Conservation (phyloP, 1,139 yeast genomes). For the Yamadazyma spencermartinsiae region DNA sequence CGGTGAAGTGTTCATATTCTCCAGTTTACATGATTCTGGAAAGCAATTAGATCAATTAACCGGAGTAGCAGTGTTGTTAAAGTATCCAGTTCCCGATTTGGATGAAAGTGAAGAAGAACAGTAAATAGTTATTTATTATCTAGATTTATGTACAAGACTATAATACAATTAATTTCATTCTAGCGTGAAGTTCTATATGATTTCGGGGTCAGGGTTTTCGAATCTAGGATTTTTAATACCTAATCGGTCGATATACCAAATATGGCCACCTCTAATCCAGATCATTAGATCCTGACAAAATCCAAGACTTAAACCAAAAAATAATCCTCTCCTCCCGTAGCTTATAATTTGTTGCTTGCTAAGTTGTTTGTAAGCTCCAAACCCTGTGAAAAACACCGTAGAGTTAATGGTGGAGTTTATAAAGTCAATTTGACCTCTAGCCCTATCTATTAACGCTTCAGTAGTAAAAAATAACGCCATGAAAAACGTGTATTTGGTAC, state of each 20-base stretch:
- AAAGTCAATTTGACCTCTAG: conserved; percentile 56
- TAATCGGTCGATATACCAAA: conserved; percentile 56
- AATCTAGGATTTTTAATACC: conserved; percentile 8
- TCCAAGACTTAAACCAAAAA: conserved; percentile 62
- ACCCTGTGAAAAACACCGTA: conserved; percentile 49
- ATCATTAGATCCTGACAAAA: conserved; percentile 64
- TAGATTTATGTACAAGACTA: neutral
- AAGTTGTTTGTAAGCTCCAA: conserved; percentile 47
- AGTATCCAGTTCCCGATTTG: conserved; percentile 80
- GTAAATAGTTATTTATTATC: conserved; percentile 2
- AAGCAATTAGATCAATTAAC: conserved; percentile 85
- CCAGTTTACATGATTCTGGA: conserved; percentile 88
- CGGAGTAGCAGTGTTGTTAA: conserved; percentile 85
- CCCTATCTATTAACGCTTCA: conserved; percentile 60
- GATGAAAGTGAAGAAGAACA: conserved; percentile 61
- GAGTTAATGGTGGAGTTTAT: conserved; percentile 59
- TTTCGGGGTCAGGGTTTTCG: neutral
- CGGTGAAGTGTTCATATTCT: conserved; percentile 76
- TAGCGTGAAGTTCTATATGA: too few relatives aligned
- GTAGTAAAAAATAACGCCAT: conserved; percentile 56
- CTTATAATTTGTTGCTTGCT: conserved; percentile 48
- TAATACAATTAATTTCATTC: neutral
- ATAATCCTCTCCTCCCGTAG: conserved; percentile 53
- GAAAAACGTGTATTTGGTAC: conserved; percentile 45
- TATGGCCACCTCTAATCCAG: conserved; percentile 55